These are phyloP conservation scores for Xylaria polymorpha DNA, from an alignment of 2,329 filamentous ascomycete species.

Conservation along the genomic window DNA sequence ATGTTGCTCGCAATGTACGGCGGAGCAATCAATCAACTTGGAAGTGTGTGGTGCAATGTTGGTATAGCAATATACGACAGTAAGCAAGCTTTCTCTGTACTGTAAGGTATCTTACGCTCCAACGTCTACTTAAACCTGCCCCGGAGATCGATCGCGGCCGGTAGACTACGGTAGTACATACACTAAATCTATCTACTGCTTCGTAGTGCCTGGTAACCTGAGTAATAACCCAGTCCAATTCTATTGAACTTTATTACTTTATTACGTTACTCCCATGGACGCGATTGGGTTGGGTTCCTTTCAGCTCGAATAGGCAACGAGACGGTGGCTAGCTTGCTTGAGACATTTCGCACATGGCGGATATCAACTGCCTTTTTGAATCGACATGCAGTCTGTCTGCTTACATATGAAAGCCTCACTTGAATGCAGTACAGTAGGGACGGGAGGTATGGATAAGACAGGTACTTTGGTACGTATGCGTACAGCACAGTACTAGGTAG, in stretches of 20 bases:
- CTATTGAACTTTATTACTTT: neutral
- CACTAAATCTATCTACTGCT: too few species aligned
- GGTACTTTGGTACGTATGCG: neutral
- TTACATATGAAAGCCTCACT: slow-evolving; percentile 1
- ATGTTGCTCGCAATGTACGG: slow-evolving; percentile 8
- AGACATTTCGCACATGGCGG: slow-evolving; percentile 5
- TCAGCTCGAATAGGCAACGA: slow-evolving; percentile 28
- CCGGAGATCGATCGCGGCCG: slow-evolving; percentile 7
- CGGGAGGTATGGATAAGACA: neutral
- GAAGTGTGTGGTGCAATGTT: neutral
- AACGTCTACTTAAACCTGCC: slow-evolving; percentile 3
- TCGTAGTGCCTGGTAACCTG: neutral
- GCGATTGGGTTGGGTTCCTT: slow-evolving; percentile 22
- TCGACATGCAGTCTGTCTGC: neutral
- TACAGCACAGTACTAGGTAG: neutral
- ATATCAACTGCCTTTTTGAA: slow-evolving; percentile 9
- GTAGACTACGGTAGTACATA: too few species aligned
- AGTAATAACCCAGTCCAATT: slow-evolving; percentile 1
- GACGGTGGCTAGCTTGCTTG: slow-evolving; percentile 22
- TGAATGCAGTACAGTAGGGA: slow-evolving; percentile 7
- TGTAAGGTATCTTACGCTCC: neutral
- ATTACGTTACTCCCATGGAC: too few species aligned
- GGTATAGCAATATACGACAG: neutral
- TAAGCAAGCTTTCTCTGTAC: neutral
- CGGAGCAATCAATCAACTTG: neutral